Conservation (phyloP, 805 yeast genomes). For the Candida silvicultrix region DNA sequence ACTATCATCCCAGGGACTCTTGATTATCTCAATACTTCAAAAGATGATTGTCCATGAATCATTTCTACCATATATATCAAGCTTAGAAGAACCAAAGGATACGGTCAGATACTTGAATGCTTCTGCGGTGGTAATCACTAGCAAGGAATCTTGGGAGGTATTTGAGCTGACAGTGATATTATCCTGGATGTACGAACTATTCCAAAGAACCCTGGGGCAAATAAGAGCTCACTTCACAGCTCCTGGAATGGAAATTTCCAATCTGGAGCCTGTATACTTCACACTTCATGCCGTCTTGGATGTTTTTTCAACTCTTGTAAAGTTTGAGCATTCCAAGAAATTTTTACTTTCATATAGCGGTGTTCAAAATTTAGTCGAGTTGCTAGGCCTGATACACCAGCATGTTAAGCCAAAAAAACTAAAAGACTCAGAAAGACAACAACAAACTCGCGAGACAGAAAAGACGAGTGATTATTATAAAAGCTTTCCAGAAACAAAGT, state of each 20-base stretch:
- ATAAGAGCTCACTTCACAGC: conserved; percentile 21
- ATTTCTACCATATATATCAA: conserved; percentile 23
- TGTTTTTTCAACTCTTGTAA: conserved; percentile 24
- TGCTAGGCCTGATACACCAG: conserved; percentile 27
- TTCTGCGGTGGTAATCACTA: conserved; percentile 28
- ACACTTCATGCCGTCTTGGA: conserved; percentile 18
- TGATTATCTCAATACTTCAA: conserved; percentile 22
- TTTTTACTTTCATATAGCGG: conserved; percentile 31
- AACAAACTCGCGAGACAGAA: conserved; percentile 2
- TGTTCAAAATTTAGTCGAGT: conserved; percentile 24
- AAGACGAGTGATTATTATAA: conserved; percentile 11
- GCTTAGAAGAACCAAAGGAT: conserved; percentile 9
- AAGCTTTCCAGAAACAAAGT: conserved; percentile 59
- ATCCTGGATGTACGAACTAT: conserved; percentile 31
- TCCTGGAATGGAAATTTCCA: conserved; percentile 11
- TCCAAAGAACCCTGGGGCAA: conserved; percentile 17
- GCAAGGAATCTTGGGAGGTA: conserved; percentile 30
- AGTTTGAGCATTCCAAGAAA: conserved; percentile 29
- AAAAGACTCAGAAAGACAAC: conserved; percentile 16
- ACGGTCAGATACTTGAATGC: conserved; percentile 19
- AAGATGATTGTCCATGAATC: conserved; percentile 29
- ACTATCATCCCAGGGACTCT: conserved; percentile 13
- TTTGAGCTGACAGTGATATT: conserved; percentile 31
- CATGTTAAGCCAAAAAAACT: conserved; percentile 26
- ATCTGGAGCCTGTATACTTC: conserved; percentile 5